Conservation (phyloP, 78 protist genomes). For the Andalucia godoyi region DNA sequence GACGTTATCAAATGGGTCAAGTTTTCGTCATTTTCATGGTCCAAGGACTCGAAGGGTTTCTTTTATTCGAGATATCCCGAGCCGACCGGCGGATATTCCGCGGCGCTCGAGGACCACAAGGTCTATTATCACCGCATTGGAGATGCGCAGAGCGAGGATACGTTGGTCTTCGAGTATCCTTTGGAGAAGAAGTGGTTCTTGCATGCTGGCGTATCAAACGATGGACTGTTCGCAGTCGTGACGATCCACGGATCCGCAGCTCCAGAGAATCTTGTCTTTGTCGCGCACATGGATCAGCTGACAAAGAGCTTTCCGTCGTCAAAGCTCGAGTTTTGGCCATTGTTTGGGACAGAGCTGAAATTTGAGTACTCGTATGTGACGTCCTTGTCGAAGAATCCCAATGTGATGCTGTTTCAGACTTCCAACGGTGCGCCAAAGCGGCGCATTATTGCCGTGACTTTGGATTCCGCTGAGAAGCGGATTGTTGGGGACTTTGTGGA, state of each 20-base stretch:
- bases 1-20: conserved; percentile 67
- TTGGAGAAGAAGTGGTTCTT: conserved; percentile 23
- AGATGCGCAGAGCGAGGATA: conserved; percentile 36
- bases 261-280: conserved; percentile 36
- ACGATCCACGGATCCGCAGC: conserved; percentile 19
- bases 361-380: no score
- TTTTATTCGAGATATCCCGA: conserved; percentile 25
- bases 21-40: conserved; percentile 49
- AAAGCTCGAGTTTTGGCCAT: not conserved
- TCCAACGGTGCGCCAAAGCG: no score
- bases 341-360: no score
- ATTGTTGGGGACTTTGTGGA: no score
- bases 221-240: conserved; percentile 28
- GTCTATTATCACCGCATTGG: conserved; percentile 65
- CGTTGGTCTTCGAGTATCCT: conserved; percentile 15
- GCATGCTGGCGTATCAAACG: conserved; percentile 19
- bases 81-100: conserved; percentile 34
- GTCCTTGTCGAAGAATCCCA: no score
- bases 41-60: conserved; percentile 55
- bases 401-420: no score
- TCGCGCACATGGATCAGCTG: not conserved
- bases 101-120: conserved; percentile 1
- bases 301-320: not conserved
- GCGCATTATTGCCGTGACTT: no score
- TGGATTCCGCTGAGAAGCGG: no score